Evolutionary conservation across 257 asterid species (phyloP).

Genomic region (Echium plantagineum): DNA sequence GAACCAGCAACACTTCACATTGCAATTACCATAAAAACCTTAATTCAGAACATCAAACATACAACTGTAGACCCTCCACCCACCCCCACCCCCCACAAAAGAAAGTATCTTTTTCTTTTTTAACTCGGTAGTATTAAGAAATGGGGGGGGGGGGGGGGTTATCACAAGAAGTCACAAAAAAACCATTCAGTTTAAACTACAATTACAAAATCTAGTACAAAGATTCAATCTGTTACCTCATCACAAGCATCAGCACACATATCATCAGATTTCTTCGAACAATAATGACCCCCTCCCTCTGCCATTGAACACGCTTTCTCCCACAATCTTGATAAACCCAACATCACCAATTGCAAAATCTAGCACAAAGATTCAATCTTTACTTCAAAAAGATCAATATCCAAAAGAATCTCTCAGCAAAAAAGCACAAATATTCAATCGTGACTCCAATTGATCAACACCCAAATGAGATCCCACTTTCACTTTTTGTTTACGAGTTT

Average conservation of each 20-base stretch:
- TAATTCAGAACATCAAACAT: not conserved
- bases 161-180: too few relatives aligned
- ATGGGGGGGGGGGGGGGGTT: too few relatives aligned
- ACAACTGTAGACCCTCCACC: not conserved
- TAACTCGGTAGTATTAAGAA: too few relatives aligned
- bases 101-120: not conserved
- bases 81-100: too few relatives aligned
- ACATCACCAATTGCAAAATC: not conserved
- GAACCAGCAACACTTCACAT: not conserved
- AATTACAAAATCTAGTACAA: too few relatives aligned
- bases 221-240: slow-evolving; percentile 24
- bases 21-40: too few relatives aligned
- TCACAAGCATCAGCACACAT: slow-evolving; percentile 27
- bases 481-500: too few relatives aligned
- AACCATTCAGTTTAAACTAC: too few relatives aligned
- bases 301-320: slow-evolving; percentile 50
- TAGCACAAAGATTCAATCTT: not conserved
- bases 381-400: slow-evolving; percentile 49
- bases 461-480: not conserved
- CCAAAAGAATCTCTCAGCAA: slow-evolving; percentile 40
- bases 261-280: slow-evolving; percentile 77
- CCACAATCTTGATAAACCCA: slow-evolving; percentile 19
- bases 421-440: slow-evolving; percentile 11
- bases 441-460: not conserved
- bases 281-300: slow-evolving; percentile 72